phyloP scores from a whole-genome alignment of 208 protist species.

The Leishmania arabica region DNA sequence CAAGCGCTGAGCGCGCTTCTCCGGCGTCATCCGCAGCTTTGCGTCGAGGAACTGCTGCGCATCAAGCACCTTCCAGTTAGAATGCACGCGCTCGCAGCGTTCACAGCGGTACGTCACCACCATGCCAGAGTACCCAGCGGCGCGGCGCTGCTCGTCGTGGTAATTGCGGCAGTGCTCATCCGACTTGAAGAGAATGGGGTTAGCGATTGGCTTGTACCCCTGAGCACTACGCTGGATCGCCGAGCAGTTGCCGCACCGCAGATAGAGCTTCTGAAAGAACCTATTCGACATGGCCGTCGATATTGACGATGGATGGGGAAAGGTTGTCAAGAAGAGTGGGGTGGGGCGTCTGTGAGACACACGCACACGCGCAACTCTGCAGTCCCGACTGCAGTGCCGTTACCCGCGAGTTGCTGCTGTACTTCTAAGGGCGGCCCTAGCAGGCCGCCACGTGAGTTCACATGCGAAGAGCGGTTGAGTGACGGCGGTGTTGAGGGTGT shows the following conservation, averaged over 20 bases:
- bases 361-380: background rate
- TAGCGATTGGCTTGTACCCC: constrained; percentile 83
- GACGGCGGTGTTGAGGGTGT: background rate
- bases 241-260: constrained; percentile 71
- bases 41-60: constrained; percentile 71
- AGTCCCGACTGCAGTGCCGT: background rate
- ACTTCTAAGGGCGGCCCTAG: background rate
- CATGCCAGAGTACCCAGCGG: constrained; percentile 56
- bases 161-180: constrained; percentile 84
- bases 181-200: constrained; percentile 88
- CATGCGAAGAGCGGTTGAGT: background rate
- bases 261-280: constrained; percentile 81
- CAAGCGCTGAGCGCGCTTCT: constrained; percentile 38
- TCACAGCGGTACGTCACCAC: constrained; percentile 65
- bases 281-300: constrained; percentile 62
- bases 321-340: background rate
- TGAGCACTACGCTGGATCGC: constrained; percentile 67
- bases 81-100: constrained; percentile 71
- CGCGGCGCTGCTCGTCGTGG: constrained; percentile 75
- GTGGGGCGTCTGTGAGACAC: background rate
- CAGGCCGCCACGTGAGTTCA: background rate
- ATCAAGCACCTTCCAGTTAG: constrained; percentile 72
- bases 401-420: background rate
- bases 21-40: constrained; percentile 57
- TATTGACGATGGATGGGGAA: background rate